Evolutionary conservation across 2,329 filamentous ascomycete species (phyloP).

Genomic region (Tolypocladium pustulatum): DNA sequence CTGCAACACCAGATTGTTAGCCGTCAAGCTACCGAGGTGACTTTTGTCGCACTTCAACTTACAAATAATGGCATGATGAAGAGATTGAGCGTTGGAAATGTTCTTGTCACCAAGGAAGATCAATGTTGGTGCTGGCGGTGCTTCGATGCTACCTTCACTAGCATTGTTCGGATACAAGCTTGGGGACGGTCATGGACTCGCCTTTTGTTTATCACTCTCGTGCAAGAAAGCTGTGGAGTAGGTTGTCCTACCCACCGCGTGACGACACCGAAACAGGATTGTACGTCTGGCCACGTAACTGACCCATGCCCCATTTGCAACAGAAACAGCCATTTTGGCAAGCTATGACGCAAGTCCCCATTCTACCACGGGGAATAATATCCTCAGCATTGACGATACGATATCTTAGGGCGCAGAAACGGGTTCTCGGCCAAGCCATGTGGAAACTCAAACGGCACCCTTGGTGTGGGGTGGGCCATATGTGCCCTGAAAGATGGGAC

Average conservation of each 20-base stretch:
- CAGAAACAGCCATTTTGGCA: not conserved
- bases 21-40: not conserved
- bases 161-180: too few species aligned
- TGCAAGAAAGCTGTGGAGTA: not conserved
- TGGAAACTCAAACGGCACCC: not conserved
- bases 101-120: not conserved
- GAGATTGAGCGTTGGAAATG: too few species aligned
- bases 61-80: not conserved
- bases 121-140: not conserved
- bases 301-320: too few species aligned
- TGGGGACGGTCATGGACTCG: not conserved
- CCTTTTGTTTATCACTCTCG: not conserved
- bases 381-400: too few species aligned
- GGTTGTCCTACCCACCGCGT: not conserved
- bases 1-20: not conserved
- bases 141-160: not conserved
- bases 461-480: too few species aligned
- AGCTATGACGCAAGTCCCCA: not conserved
- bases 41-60: not conserved
- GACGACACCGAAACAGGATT: not conserved
- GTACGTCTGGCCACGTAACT: not conserved
- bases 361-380: too few species aligned
- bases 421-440: not conserved
- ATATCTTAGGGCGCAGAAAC: too few species aligned
- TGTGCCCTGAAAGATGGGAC: slow-evolving; percentile 42